Percentiles rank a stretch among this genome's conserved stretches.
Evolutionary conservation across 768 basidiomycete genomes (phyloP).

Genomic region (Fomitopsis pulvina): DNA sequence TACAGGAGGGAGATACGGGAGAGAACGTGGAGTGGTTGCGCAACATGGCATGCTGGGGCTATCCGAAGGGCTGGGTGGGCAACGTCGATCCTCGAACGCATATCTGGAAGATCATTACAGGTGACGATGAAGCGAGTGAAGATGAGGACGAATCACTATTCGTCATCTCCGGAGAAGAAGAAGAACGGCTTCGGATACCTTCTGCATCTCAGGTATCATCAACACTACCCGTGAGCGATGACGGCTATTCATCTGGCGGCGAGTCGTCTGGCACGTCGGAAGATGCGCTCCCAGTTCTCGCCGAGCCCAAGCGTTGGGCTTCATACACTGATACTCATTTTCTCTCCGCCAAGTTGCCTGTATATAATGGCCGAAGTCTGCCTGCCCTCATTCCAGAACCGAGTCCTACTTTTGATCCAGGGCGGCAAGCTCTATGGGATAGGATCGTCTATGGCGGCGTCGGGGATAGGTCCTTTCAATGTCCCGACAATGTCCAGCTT

Average conservation of each 20-base stretch:
- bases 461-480: conserved; percentile 4
- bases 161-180: conserved; percentile 10
- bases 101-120: conserved; percentile 41
- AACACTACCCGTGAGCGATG: not conserved
- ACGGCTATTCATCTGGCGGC: not conserved
- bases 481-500: not conserved
- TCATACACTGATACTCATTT: conserved; percentile 55
- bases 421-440: conserved; percentile 36
- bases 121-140: conserved; percentile 17
- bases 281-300: not conserved
- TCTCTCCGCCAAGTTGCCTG: conserved; percentile 45
- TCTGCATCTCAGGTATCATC: not conserved
- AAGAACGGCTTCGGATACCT: conserved; percentile 6
- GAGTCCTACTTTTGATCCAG: conserved; percentile 24
- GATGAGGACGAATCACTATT: conserved; percentile 7
- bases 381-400: conserved; percentile 18
- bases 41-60: conserved; percentile 68
- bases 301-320: conserved; percentile 47
- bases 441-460: conserved; percentile 24
- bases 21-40: conserved; percentile 41
- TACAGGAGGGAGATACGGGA: conserved; percentile 30
- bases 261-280: not conserved
- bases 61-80: conserved; percentile 66
- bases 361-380: conserved; percentile 39
- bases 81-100: conserved; percentile 45